A percentile compares a stretch with the other conserved stretches of the same genome.
Conservation (phyloP, 2,329 filamentous ascomycete species). For the Endoconidiophora polonica region DNA sequence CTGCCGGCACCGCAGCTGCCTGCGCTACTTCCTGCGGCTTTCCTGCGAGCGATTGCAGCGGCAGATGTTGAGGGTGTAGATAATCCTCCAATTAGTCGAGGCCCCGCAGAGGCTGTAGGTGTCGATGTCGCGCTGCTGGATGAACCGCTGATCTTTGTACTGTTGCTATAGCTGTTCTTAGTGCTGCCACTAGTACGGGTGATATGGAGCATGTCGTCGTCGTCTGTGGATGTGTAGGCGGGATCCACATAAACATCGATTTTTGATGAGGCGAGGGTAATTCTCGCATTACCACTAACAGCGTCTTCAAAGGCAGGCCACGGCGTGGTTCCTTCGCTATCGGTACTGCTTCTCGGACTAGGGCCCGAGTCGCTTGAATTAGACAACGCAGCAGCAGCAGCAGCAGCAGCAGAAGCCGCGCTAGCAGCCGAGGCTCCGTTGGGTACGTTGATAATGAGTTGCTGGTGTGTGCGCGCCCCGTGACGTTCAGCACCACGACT, state of each 20-base stretch:
- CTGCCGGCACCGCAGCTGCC: not conserved
- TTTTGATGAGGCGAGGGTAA: not conserved
- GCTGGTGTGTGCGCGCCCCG: not conserved
- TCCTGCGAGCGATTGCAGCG: conserved; percentile 25
- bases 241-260: conserved; percentile 33
- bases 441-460: not conserved
- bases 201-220: conserved; percentile 61
- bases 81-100: conserved; percentile 19
- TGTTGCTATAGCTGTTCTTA: no score
- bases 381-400: not conserved
- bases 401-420: not conserved
- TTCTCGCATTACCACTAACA: not conserved
- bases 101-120: conserved; percentile 26
- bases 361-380: conserved; percentile 6
- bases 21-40: conserved; percentile 23
- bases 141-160: not conserved
- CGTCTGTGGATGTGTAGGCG: conserved; percentile 48
- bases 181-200: not conserved
- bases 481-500: conserved; percentile 49
- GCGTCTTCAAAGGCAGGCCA: conserved; percentile 11
- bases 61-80: conserved; percentile 15
- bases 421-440: not conserved
- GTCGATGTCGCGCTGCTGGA: conserved; percentile 11
- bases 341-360: conserved; percentile 7
- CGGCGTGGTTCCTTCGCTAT: conserved; percentile 11